Base-by-base conservation (phyloP, 805 yeast genomes). In the Zygotorulaspora chibaensis region DNA sequence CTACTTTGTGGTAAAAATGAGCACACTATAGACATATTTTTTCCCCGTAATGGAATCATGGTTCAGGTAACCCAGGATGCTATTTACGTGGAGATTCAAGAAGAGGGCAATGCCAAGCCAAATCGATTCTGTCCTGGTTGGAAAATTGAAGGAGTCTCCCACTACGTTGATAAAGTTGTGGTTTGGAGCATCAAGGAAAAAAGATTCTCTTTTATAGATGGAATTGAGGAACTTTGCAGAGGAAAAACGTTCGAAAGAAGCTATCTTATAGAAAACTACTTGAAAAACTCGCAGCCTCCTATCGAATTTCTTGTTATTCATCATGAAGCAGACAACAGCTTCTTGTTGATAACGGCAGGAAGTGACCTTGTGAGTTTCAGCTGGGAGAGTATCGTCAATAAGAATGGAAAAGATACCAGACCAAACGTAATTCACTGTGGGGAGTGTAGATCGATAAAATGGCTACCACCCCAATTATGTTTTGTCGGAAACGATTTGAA, bases 161-260 rank as follows among this genome's bases (percentile, higher is more conserved):
- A 41, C 28, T 40, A 31, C 13, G 45, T 40, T 2, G 35, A 42
- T 3, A 45, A 30, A 17, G 35, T 56, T 2, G 39, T 57, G 3
- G 13, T 56, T n/a, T 57, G 62, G 62, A 57, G 53, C 42, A 23
- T 30, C 12, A 38, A 33, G 9, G 40, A 38, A 12, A 36, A 35
- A 4, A 28, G 38, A 18, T 10, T 53, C n/a, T 38, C 41, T 30
- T 50, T 37, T 30, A 47, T 48, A 12, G 23, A 44, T 10, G 44
- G 48, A 23, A 39, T 53, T n/a, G 37, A 38, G 26, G 40, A 38
- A 5, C 7, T 42, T 8, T 15, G 15, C n/a, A 13, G 16, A 10
- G 16, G 15, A 3, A 15, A 36, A 18, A 25, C 20, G 17, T 31
- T 42, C 35, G 9, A 2, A 9, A 27, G 26, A 16, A 17, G 37